phyloP scores from a whole-genome alignment of 768 basidiomycete species.

The Boletellus emodensis region DNA sequence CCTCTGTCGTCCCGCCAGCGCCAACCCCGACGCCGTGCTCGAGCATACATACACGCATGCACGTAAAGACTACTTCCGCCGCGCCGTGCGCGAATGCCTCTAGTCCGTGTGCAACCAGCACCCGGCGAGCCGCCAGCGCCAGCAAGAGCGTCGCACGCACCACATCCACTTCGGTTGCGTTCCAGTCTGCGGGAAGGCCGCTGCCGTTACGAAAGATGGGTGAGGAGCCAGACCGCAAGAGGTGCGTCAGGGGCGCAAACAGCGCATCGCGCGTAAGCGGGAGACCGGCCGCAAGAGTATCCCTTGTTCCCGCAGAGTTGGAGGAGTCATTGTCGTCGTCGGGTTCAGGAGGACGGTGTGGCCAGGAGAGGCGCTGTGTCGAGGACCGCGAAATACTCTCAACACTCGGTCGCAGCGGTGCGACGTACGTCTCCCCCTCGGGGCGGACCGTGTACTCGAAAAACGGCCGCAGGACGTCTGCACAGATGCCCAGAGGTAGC shows the following conservation, averaged over 20 bases:
- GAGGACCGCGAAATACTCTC: slow-evolving; percentile 54
- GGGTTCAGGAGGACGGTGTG: background rate
- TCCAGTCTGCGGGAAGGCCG: slow-evolving; percentile 64
- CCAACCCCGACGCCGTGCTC: slow-evolving; percentile 60
- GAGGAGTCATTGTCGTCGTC: too few relatives aligned
- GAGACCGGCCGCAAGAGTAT: slow-evolving; percentile 32
- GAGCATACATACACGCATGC: slow-evolving; percentile 96
- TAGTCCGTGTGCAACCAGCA: slow-evolving; percentile 42
- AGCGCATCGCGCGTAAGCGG: slow-evolving; percentile 63
- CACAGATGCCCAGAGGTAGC: slow-evolving; percentile 25
- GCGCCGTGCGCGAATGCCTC: slow-evolving; percentile 26
- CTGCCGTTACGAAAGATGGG: slow-evolving; percentile 51
- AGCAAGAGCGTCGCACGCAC: slow-evolving; percentile 66
- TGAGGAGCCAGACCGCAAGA: slow-evolving; percentile 74
- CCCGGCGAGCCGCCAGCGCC: slow-evolving; percentile 45
- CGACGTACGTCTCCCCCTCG: slow-evolving; percentile 38
- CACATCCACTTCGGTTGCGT: slow-evolving; percentile 74
- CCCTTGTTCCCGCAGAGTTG: background rate
- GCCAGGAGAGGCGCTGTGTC: slow-evolving; percentile 43
- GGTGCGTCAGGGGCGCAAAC: slow-evolving; percentile 65
- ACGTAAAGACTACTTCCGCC: slow-evolving; percentile 54
- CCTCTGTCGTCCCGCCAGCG: slow-evolving; percentile 15
- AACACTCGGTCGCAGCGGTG: slow-evolving; percentile 48
- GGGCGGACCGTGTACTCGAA: slow-evolving; percentile 46
- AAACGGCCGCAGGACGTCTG: slow-evolving; percentile 46